A percentile compares a stretch with the other conserved stretches of the same genome.
Evolutionary conservation across 345 rosid genomes (phyloP).

Genomic region (Moricandia moricandioides): DNA sequence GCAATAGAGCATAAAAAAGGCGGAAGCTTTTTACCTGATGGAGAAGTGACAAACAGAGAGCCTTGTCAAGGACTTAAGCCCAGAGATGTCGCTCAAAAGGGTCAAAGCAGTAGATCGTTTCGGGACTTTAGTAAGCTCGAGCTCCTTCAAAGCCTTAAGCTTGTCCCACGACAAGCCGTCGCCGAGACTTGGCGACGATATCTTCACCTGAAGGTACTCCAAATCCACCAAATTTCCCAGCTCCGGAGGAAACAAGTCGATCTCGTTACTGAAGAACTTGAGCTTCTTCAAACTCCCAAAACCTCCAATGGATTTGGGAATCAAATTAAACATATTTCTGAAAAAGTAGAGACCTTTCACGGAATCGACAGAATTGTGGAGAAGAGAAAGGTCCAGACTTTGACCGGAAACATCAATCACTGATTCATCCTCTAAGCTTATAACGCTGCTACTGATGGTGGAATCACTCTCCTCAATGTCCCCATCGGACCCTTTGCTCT

Average conservation of each 20-base stretch:
- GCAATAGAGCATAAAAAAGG: neutral
- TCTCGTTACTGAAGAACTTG: constrained; percentile 82
- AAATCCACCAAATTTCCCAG: constrained; percentile 63
- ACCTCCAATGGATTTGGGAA: constrained; percentile 67
- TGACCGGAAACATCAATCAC: constrained; percentile 72
- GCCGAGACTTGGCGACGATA: constrained; percentile 60
- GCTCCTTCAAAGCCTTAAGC: constrained; percentile 77
- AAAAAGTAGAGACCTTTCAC: constrained; percentile 65
- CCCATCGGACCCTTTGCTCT: neutral
- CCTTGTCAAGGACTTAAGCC: constrained; percentile 71
- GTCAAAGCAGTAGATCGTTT: constrained; percentile 70
- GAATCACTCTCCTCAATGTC: constrained; percentile 16
- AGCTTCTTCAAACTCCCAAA: constrained; percentile 55
- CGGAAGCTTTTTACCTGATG: constrained; percentile 52
- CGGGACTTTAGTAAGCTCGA: constrained; percentile 72
- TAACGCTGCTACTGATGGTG: constrained; percentile 4
- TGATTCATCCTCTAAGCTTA: constrained; percentile 47
- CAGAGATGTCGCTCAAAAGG: constrained; percentile 74
- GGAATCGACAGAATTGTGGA: constrained; percentile 40
- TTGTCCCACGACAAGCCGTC: constrained; percentile 58
- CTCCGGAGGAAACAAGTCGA: constrained; percentile 71
- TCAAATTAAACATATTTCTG: constrained; percentile 68
- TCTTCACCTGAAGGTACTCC: constrained; percentile 82
- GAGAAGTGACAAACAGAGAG: constrained; percentile 92
- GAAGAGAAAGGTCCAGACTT: constrained; percentile 61